These are phyloP conservation scores for Globisporangium mamillatum DNA, from an alignment of 352 stramenopile species.

Conservation along the genomic window DNA sequence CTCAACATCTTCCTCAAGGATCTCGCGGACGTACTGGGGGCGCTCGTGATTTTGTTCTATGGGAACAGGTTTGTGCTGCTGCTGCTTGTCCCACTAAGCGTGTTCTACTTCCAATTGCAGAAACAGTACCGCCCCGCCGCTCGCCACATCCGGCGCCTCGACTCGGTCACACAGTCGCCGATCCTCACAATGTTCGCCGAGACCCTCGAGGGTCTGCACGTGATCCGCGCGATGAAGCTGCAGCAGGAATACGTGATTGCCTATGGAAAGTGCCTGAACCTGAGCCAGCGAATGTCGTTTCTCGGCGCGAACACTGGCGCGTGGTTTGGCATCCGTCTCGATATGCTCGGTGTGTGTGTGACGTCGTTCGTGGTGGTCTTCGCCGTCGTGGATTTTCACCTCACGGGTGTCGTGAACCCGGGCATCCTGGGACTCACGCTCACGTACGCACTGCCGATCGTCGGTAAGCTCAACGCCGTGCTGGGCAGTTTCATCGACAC, in stretches of 20 bases:
- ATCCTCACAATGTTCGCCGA: constrained; percentile 71
- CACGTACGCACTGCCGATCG: constrained; percentile 88
- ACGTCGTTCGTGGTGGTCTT: constrained; percentile 80
- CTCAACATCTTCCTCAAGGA: constrained; percentile 89
- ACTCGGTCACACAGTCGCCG: constrained; percentile 72
- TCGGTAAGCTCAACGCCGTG: constrained; percentile 85
- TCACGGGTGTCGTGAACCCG: constrained; percentile 51
- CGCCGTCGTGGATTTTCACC: constrained; percentile 66
- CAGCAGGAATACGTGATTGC: constrained; percentile 35
- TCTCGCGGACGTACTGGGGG: constrained; percentile 60
- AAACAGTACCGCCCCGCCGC: constrained; percentile 65
- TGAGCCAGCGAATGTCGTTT: constrained; percentile 78
- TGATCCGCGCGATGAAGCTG: constrained; percentile 59
- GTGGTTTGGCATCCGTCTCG: constrained; percentile 85
- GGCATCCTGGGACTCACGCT: constrained; percentile 86
- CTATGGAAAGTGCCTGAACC: constrained; percentile 52
- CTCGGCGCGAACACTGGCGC: constrained; percentile 61
- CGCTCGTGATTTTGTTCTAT: constrained; percentile 77
- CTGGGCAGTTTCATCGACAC: constrained; percentile 85
- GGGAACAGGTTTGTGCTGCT: constrained; percentile 72
- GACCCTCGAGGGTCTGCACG: constrained; percentile 62
- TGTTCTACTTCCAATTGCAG: constrained; percentile 71
- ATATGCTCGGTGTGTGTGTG: constrained; percentile 79
- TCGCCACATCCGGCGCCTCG: constrained; percentile 66
- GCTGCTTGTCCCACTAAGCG: constrained; percentile 65